phyloP scores from a whole-genome alignment of 805 yeast species.

The Wickerhamiella musiphila region DNA sequence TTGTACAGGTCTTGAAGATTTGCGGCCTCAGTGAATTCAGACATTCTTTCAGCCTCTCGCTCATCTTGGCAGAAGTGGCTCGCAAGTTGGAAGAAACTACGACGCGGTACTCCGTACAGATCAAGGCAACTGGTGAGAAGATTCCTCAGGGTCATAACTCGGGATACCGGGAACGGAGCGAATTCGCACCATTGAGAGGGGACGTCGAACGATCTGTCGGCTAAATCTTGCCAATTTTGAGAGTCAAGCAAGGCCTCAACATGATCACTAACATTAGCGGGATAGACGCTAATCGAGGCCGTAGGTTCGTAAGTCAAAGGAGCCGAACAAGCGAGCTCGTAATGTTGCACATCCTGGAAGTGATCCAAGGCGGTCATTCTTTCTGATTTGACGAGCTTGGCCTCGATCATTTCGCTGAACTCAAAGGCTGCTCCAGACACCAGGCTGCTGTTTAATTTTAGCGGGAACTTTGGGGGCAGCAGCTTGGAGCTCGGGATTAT shows the following conservation, averaged over 20 bases:
- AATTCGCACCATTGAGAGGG: slow-evolving; percentile 19
- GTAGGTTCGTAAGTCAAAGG: slow-evolving; percentile 44
- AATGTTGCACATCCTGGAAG: slow-evolving; percentile 75
- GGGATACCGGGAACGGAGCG: slow-evolving; percentile 31
- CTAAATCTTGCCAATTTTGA: slow-evolving; percentile 60
- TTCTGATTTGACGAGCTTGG: slow-evolving; percentile 31
- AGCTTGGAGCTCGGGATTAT: slow-evolving; percentile 19
- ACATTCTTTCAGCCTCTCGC: slow-evolving; percentile 57
- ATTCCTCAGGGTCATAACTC: slow-evolving; percentile 48
- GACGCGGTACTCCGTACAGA: slow-evolving; percentile 61
- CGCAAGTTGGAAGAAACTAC: slow-evolving; percentile 58
- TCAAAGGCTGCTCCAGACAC: neutral
- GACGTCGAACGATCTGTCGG: slow-evolving; percentile 39
- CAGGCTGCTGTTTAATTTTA: neutral
- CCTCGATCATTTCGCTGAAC: too few species aligned
- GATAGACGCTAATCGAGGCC: slow-evolving; percentile 63
- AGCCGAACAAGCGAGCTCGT: slow-evolving; percentile 25
- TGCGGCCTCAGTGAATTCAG: slow-evolving; percentile 53
- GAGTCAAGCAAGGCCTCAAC: slow-evolving; percentile 48
- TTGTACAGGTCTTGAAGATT: slow-evolving; percentile 71
- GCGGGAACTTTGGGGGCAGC: slow-evolving; percentile 24
- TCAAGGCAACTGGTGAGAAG: slow-evolving; percentile 69
- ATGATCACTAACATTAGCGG: slow-evolving; percentile 44
- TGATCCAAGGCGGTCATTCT: slow-evolving; percentile 57
- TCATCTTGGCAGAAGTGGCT: slow-evolving; percentile 69